phyloP scores from a whole-genome alignment of 495 filamentous ascomycete genomes.

The Aspergillus campestris region DNA sequence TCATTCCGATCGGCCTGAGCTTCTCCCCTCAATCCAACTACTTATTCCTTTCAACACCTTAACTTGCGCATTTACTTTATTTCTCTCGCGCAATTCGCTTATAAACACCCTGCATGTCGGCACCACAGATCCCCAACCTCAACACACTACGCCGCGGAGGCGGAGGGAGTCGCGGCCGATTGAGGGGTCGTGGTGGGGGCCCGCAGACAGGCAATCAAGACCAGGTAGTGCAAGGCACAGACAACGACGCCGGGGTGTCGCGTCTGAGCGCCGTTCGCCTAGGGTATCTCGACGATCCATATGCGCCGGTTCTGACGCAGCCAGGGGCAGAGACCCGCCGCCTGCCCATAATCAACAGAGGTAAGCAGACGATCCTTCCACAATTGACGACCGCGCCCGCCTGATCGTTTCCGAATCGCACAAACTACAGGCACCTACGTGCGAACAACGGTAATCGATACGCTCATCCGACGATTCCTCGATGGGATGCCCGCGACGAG shows the following conservation, averaged over 20 bases:
- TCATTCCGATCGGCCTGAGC: too few relatives aligned
- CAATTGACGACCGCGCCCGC: background rate
- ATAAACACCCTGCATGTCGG: conserved; percentile 47
- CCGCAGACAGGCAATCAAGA: conserved; percentile 28
- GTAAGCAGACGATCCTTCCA: conserved; percentile 30
- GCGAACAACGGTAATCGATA: conserved; percentile 79
- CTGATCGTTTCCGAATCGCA: background rate
- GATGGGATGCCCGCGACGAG: conserved; percentile 6
- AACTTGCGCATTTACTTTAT: background rate
- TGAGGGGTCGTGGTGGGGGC: conserved; percentile 32
- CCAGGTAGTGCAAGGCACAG: conserved; percentile 72
- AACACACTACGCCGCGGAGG: conserved; percentile 53
- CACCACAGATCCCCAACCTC: conserved; percentile 68
- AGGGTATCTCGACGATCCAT: conserved; percentile 82
- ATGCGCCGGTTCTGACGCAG: conserved; percentile 57
- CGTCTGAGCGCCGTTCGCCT: conserved; percentile 78
- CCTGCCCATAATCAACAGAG: conserved; percentile 88
- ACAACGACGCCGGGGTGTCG: conserved; percentile 83
- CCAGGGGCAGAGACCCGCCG: conserved; percentile 41
- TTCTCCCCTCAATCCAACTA: too few relatives aligned
- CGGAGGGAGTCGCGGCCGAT: conserved; percentile 31
- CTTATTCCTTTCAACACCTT: background rate
- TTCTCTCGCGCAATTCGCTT: conserved; percentile 13
- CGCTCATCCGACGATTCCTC: conserved; percentile 67
- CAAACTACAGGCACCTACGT: conserved; percentile 73